Base-by-base conservation (phyloP, 768 basidiomycete genomes). In the Hypholoma sublateritium region DNA sequence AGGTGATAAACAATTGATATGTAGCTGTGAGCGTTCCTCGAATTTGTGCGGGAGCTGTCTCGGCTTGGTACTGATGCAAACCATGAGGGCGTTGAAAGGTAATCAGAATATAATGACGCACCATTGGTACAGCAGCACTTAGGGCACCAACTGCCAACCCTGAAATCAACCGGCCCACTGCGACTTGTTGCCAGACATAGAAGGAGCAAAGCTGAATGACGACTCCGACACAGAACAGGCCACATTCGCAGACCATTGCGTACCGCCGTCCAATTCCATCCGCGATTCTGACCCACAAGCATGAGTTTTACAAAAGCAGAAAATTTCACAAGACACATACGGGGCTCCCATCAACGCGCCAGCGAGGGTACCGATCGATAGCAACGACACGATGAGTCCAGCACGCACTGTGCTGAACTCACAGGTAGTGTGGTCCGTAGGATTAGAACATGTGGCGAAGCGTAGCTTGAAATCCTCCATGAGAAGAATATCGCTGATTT, bases 401-500 rank as follows among this genome's bases (percentile, higher is more conserved):
- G 81, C 78, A 9, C 86, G 78, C 3, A 84, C 82, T 16, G 67
- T 77, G 25, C 77, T 71, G 68, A 88, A 90, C 14, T 69, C 57
- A 66, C 86, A 87, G 2, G 77, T 76, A 6, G 66, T 62, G 2
- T 65, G 68, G 47, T 72, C 75, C 9, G 72, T 67, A 2, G 73
- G 74, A 19, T 70, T 73, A 0, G 67, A 55, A 64, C 85, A 86
- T 14, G 72, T 70, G 1, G 78, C 87, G 64, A 92, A 90, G 13
- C 88, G 83, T 9, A 75, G 70, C 35, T 79, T 71, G 68, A 89
- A 89, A 70, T 88, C 85, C 11, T 78, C 67, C 87, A 91, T 89
- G 69, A 89, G 72, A 24, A 89, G 73, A 62, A 92, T 87, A 66
- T 88, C 87, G 50, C 85, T 85, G 59, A 92, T 91, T 68, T 91